These are phyloP conservation scores for Apiospora aurea DNA, from an alignment of 2,329 filamentous ascomycete genomes.

Conservation along the genomic window DNA sequence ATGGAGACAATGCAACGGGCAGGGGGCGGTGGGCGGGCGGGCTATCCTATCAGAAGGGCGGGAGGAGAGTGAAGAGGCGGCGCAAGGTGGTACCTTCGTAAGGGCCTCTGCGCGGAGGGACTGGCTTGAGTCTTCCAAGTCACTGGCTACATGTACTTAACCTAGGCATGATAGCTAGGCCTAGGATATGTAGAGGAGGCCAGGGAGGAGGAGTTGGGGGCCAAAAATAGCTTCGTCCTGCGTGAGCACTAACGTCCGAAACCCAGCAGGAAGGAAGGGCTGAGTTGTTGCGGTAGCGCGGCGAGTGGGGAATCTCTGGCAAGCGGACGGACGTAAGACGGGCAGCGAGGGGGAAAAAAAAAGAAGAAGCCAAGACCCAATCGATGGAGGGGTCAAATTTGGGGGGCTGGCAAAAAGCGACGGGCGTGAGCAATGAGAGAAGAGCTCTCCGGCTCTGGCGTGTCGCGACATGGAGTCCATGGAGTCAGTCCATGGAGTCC, in stretches of 20 bases:
- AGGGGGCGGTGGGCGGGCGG: not conserved
- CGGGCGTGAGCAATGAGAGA: not conserved
- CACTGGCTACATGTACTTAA: not conserved
- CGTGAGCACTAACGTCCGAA: conserved; percentile 9
- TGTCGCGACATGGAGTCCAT: not conserved
- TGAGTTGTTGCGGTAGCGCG: conserved; percentile 4
- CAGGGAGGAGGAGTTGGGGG: conserved; percentile 8
- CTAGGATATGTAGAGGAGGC: not conserved
- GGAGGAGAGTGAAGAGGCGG: conserved; percentile 1
- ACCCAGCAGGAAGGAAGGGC: conserved; percentile 15
- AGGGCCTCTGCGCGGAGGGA: not conserved
- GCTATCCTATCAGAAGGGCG: not conserved
- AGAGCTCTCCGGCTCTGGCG: no score
- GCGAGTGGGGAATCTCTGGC: not conserved
- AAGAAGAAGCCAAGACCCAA: not conserved
- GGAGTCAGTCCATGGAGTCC: not conserved
- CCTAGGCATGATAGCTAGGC: not conserved
- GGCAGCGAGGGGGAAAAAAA: conserved; percentile 1
- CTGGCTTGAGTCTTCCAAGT: not conserved
- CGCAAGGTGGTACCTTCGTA: conserved; percentile 14
- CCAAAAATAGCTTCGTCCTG: conserved; percentile 15
- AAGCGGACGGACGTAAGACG: not conserved
- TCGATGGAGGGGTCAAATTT: conserved; percentile 14
- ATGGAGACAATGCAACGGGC: not conserved
- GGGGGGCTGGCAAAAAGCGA: conserved; percentile 1